Base-by-base conservation (phyloP, 2,329 filamentous ascomycete genomes). In the Furcasterigmium sp. region DNA sequence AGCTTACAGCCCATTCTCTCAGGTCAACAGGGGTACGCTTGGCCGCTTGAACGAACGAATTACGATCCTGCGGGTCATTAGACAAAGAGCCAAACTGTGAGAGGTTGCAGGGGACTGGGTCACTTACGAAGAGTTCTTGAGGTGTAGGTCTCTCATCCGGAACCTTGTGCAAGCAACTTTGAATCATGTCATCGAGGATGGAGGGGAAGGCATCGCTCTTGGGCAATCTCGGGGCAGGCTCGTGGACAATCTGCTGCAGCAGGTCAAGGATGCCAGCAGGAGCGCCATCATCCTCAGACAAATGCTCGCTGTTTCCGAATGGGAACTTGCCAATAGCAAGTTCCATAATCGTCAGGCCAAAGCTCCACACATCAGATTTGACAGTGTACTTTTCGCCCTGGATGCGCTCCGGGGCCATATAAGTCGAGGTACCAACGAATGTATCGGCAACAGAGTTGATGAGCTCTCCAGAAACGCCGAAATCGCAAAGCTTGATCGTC, bases 361-460 rank as follows among this genome's bases (percentile, higher is more conserved):
- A 94, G 76, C 91, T 96, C 93, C 93, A 98, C 4, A 98, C 93
- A 62, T 98, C 93, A 11, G 91, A 96, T 65, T 96, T 96, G 57
- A 98, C 91, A 0, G 91, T 95, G 67, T 98, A 98, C 56, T 88
- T 90, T 51, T 93, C 90, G 49, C 93, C 93, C 63, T 97, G 91
- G 53, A 98, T 98, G 63, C 93, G 82, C 70, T 98, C 93, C 0
- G 93, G 93, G 1, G 93, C 93, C 93, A 98, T 98, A 72, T 98
- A 98, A 44, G 93, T 98, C 29, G 93, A 96, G 2, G 93, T 98
- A 42, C 93, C 93, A 28, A 98, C 93, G 57, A 98, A 98, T 1
- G 93, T 98, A 60, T 97, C 91, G 41, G 93, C 93, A 52, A 98
- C 90, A 5, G 93, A 97, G 68, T 97, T 97, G 62, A 97, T 90